phyloP scores from a whole-genome alignment of 768 basidiomycete genomes.

The Saitozyma sp. region DNA sequence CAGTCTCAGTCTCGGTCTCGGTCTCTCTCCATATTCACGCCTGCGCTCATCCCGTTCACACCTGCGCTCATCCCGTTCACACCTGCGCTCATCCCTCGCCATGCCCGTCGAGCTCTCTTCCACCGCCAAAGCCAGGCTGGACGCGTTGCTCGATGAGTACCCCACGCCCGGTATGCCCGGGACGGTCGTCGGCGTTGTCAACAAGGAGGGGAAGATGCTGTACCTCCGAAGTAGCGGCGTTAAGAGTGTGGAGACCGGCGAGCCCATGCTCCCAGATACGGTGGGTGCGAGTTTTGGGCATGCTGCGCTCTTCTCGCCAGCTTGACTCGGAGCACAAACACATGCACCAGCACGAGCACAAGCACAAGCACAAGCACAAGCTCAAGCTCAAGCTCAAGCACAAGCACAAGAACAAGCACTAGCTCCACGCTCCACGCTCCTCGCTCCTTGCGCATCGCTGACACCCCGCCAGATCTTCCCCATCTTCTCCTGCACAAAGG shows the following conservation, averaged over 20 bases:
- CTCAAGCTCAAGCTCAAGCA: too few relatives aligned
- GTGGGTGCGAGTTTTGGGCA: too few relatives aligned
- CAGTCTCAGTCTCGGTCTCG: too few relatives aligned
- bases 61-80: too few relatives aligned
- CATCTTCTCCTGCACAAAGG: slow-evolving; percentile 10
- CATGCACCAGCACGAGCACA: too few relatives aligned
- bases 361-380: too few relatives aligned
- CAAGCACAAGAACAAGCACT: too few relatives aligned
- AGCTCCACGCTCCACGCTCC: too few relatives aligned
- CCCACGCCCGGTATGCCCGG: slow-evolving; percentile 1
- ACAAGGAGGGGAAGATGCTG: slow-evolving; percentile 11
- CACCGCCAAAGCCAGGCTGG: slow-evolving; percentile 1
- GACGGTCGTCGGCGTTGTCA: slow-evolving; percentile 12
- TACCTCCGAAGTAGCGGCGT: neutral
- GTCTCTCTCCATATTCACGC: too few relatives aligned
- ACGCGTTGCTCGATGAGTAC: slow-evolving; percentile 5
- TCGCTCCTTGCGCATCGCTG: neutral
- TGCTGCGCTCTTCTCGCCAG: too few relatives aligned
- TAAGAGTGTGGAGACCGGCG: neutral
- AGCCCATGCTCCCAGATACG: neutral
- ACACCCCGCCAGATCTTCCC: neutral
- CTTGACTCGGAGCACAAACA: too few relatives aligned
- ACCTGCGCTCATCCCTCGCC: neutral
- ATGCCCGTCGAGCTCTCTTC: slow-evolving; percentile 5
- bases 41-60: too few relatives aligned